Base-by-base conservation (phyloP, 192 early-diverging fungal genomes). In the Chytriomyces hyalinus region DNA sequence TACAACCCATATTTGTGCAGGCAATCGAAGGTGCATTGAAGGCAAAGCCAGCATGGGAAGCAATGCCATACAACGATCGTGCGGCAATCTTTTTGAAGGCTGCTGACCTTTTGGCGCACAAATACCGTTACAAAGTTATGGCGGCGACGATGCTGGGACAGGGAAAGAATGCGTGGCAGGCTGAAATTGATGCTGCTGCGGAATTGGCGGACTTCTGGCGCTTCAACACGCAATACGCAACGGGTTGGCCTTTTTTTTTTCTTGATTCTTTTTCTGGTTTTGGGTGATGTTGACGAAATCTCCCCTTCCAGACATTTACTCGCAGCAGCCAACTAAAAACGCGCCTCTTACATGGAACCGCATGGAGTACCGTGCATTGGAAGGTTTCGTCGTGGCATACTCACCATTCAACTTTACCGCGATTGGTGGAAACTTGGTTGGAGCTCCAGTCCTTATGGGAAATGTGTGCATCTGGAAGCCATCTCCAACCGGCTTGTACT, bases 391-490 rank as follows among this genome's bases (percentile, higher is more conserved):
- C 46, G 92, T 94, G 66, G 97, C 96, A 47, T 94, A 97, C 77
- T 95, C 96, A 43, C 97, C 97, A 24, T 99, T 99, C 90, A 99
- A 99, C 87, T 99, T 99, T 82, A 99, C 97, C 49, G 97, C 97
- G 70, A 99, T 99, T 81, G 97, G 95, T 77, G 96, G 92, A 77
- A 99, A 99, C 86, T 86, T 99, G 66, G 92, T 93, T 49, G 87
- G 88, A 75, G 95, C 96, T 4, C 96, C 97, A 6, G 97, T 93
- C 24, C 85, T 99, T 79, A 97, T 99, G 96, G 97, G 97, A 62
- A 99, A 97, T 85, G 94, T 96, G 44, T 93, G 96, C 43, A 85
- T 99, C 67, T 99, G 96, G 96, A 99, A 99, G 88, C 97, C 97
- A 7, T 94, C 95, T 51, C 91, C 92, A 50, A 85, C 87, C 81